Base-by-base conservation (phyloP, 2,329 filamentous ascomycete species). In the Gaeumannomyces sp. region DNA sequence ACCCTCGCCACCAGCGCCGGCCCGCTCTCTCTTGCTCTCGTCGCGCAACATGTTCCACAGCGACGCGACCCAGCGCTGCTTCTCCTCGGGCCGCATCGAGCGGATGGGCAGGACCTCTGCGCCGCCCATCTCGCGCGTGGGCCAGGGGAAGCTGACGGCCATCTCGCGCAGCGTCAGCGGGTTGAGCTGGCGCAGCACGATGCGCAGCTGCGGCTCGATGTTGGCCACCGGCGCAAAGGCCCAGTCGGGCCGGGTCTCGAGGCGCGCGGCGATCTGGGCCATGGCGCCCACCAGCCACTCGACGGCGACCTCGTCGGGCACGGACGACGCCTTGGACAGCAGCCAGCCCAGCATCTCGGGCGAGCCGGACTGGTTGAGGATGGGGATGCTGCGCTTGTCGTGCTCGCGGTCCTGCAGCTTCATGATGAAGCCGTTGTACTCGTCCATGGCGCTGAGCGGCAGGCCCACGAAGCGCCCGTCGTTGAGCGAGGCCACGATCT, bases 111-210 rank as follows among this genome's bases (percentile, higher is more conserved):
- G 61, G 10, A 77, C 73, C 64, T 77, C 74, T 2, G 72, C 73
- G 7, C 72, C 75, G 7, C 69, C 71, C 73, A 76, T 76, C 57
- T 76, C 73, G 8, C 73, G 67, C 1, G 73, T 76, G 0, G 74
- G 75, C 75, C 74, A 77, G 22, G 74, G 75, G 63, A 76, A 75
- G 63, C 72, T 74, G 50, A 75, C 73, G 1, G 74, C 74, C 75
- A 77, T 76, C 61, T 76, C 72, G 0, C 71, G 70, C 10, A 76
- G 70, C 0, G 74, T 76, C 1, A 71, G 60, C 10, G 69, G 67
- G 45, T 71, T 65, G 7, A 77, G 68, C 64, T 76, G 73, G 2
- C 73, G 69, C 35, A 76, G 68, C 7, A 77, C 72, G 22, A 73
- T 74, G 35, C 73, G 71, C 10, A 76, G 69, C 57, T 74, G 73